phyloP scores from a whole-genome alignment of 2,329 filamentous ascomycete genomes.

The Monosporascus sp. region DNA sequence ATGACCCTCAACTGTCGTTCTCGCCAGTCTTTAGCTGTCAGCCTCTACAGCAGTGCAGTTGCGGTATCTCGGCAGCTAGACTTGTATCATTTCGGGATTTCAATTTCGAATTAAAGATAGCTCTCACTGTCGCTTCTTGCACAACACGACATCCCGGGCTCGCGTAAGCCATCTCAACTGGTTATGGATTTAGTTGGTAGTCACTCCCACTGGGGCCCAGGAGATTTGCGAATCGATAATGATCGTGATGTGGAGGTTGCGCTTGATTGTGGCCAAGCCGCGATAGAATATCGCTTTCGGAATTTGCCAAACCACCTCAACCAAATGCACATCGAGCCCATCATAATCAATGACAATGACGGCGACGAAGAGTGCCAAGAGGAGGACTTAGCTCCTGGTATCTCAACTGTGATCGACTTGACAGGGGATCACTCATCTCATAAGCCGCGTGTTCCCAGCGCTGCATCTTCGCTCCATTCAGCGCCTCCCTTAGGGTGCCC shows the following conservation, averaged over 20 bases:
- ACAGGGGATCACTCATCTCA: constrained; percentile 5
- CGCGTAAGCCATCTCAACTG: not conserved
- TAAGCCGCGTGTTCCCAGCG: not conserved
- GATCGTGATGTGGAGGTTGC: constrained; percentile 8
- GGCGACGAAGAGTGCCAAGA: constrained; percentile 5
- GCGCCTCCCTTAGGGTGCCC: not conserved
- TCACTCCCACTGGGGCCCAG: not conserved
- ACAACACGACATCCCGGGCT: not conserved
- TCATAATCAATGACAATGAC: not conserved
- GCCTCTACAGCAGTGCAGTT: no score
- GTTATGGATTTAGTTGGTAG: not conserved
- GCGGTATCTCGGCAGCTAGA: no score
- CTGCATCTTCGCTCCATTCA: not conserved
- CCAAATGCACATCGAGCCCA: not conserved
- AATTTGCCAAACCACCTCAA: constrained; percentile 3
- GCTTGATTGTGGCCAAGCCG: constrained; percentile 6
- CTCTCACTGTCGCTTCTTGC: not conserved
- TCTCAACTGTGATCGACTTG: constrained; percentile 22
- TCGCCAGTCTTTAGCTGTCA: no score
- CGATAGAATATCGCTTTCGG: constrained; percentile 11
- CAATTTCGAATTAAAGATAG: no score
- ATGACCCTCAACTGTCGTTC: no score
- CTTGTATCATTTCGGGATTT: no score
- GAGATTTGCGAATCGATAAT: not conserved
- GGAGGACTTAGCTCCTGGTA: constrained; percentile 2